Evolutionary conservation across 176 grass and related monocot species (phyloP).

Genomic region (Oryza officinalis): DNA sequence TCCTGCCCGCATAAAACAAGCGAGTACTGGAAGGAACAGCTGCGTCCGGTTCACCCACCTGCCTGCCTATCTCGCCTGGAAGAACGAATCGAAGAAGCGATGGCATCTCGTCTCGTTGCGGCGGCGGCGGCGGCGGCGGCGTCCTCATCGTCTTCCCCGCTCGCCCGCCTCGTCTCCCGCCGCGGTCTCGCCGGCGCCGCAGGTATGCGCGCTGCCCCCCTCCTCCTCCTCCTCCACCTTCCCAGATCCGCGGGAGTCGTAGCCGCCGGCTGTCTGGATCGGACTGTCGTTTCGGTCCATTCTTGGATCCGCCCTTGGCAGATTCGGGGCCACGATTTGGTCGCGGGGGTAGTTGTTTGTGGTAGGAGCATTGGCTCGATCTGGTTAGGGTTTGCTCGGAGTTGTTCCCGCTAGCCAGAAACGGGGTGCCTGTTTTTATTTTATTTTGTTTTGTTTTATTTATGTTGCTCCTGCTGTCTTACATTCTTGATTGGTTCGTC

Average conservation of each 20-base stretch:
- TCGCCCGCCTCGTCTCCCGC: slow-evolving; percentile 43
- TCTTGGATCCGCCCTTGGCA: not conserved
- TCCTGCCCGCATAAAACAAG: no score
- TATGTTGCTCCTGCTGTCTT: not conserved
- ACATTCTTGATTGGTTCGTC: slow-evolving; percentile 5
- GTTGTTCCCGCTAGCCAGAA: not conserved
- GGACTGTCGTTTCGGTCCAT: not conserved
- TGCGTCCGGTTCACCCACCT: not conserved
- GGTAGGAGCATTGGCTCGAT: not conserved
- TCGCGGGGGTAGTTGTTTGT: not conserved
- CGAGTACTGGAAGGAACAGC: no score
- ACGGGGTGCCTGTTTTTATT: no score
- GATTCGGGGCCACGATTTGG: not conserved
- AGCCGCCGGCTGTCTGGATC: slow-evolving; percentile 12
- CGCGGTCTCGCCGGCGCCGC: slow-evolving; percentile 48
- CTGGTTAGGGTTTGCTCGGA: not conserved
- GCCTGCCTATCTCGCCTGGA: not conserved
- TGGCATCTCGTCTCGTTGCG: slow-evolving; percentile 57
- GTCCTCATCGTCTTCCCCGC: slow-evolving; percentile 12
- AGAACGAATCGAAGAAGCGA: slow-evolving; percentile 11
- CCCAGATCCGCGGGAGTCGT: slow-evolving; percentile 31
- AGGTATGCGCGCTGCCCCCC: slow-evolving; percentile 7
- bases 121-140: slow-evolving; percentile 43
- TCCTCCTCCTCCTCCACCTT: not conserved
- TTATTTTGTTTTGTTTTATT: not conserved